Base-by-base conservation (phyloP, 352 stramenopile genomes). In the Lagenidium sp. region DNA sequence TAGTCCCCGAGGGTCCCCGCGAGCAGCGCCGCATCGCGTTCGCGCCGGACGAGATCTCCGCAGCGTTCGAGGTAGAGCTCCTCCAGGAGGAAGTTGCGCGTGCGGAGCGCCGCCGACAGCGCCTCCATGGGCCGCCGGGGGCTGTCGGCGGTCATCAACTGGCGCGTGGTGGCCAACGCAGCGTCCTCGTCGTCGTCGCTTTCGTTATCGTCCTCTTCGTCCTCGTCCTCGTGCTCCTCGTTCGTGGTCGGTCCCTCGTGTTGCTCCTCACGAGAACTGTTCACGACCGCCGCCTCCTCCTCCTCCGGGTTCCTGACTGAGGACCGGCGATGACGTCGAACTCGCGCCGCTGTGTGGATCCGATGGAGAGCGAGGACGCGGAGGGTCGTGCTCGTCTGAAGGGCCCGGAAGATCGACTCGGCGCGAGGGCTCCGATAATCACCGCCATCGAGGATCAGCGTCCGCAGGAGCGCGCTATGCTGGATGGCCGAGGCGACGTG, bases 61-160 rank as follows among this genome's bases (percentile, higher is more conserved):
- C 82, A 85, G 7, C 58, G 55, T 25, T 85, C 69, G 7, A 88
- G 41, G n/a, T 70, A 63, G 19, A 88, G 49, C 42, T 84, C 59
- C 28, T 83, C 67, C 1, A 88, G 57, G 10, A 81, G 39, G 45
- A 85, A 85, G 23, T 75, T 83, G 2, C 60, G 61, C 0, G 67
- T 80, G 6, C 65, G 56, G 16, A 82, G 34, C 12, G 57, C 60
- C 13, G 64, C 46, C 12, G 57, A 60, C 2, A 85, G 42, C 21
- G 56, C 26, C 4, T 56, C 41, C 48, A 80, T 80, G n/a, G n/a
- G n/a, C n/a, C n/a, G n/a, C n/a, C n/a, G n/a, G n/a, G n/a, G n/a
- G n/a, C n/a, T n/a, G n/a, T 8, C 15, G 35, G 35, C 16, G 18
- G 50, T 44, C 10, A 30, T 20, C 2, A 3, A 18, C 22, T 41